Percentiles rank a stretch among this genome's conserved stretches.
phyloP scores from a whole-genome alignment of 106 monocot species.

The Dioscorea alata region DNA sequence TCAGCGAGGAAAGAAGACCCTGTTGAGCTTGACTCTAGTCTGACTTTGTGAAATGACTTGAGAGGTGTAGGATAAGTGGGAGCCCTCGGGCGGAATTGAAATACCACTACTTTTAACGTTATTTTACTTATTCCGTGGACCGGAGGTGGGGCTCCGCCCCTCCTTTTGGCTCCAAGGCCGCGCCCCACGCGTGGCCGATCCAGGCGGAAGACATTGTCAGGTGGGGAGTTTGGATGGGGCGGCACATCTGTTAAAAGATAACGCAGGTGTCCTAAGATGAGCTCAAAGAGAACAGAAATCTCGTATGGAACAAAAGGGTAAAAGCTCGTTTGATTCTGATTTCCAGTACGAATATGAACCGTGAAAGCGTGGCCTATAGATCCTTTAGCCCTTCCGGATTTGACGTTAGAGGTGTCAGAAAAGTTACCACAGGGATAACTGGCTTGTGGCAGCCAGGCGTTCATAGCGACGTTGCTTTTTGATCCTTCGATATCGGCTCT shows the following conservation, averaged over 20 bases:
- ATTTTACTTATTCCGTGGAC: too few species aligned
- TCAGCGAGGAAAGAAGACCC: too few species aligned
- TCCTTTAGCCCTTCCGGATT: slow-evolving; percentile 56
- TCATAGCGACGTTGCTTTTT: too few species aligned
- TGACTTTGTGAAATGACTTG: too few species aligned
- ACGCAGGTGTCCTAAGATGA: slow-evolving; percentile 95
- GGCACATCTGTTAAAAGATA: slow-evolving; percentile 92
- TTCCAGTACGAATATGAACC: slow-evolving; percentile 83
- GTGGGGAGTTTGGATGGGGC: slow-evolving; percentile 71
- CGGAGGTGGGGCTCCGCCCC: too few species aligned
- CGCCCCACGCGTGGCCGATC: slow-evolving; percentile 16
- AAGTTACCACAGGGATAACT: slow-evolving; percentile 58
- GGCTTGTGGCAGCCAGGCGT: slow-evolving; percentile 29
- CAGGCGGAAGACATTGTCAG: slow-evolving; percentile 67
- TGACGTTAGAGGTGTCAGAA: slow-evolving; percentile 53
- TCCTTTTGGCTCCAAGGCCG: too few species aligned
- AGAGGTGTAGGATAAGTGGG: too few species aligned
- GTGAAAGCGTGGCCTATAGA: slow-evolving; percentile 60
- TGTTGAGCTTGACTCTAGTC: too few species aligned
- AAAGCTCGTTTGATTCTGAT: slow-evolving; percentile 92
- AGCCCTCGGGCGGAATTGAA: too few species aligned
- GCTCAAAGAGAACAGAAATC: slow-evolving; percentile 97
- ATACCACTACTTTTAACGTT: too few species aligned
- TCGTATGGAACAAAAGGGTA: slow-evolving; percentile 92
- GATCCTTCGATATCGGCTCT: too few species aligned